These are phyloP conservation scores for Dimocarpus longan DNA, from an alignment of 345 rosid species.

Conservation along the genomic window DNA sequence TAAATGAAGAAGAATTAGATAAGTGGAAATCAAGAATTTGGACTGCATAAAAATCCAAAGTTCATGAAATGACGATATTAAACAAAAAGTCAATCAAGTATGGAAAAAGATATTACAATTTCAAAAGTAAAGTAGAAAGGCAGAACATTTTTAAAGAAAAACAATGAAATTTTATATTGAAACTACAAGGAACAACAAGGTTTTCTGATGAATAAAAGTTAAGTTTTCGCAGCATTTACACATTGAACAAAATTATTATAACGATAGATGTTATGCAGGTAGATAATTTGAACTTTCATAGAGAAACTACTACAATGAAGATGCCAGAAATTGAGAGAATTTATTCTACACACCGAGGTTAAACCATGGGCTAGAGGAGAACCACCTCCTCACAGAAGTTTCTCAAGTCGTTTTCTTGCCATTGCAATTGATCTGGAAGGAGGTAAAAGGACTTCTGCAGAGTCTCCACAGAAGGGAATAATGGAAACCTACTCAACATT, in stretches of 20 bases:
- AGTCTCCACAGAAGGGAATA: conserved; percentile 94
- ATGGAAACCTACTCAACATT: conserved; percentile 69
- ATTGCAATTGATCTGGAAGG: conserved; percentile 96
- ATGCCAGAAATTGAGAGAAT: not conserved
- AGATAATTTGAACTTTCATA: not conserved
- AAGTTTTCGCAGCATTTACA: not conserved
- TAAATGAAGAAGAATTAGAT: conserved; percentile 10
- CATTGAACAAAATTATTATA: not conserved
- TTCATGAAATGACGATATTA: not conserved
- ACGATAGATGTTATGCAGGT: not conserved
- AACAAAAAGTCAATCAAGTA: not conserved
- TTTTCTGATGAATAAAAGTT: not conserved
- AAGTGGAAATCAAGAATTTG: not conserved
- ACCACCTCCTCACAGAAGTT: conserved; percentile 99
- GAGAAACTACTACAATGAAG: not conserved
- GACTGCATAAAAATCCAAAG: not conserved
- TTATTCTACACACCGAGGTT: conserved; percentile 65
- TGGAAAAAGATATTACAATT: not conserved
- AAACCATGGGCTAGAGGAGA: conserved; percentile 98
- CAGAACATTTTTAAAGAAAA: not conserved
- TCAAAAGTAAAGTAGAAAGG: not conserved
- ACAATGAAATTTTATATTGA: not conserved
- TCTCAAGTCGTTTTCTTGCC: conserved; percentile 97
- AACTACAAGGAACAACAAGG: not conserved
- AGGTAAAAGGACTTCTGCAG: conserved; percentile 93